phyloP scores from a whole-genome alignment of 345 rosid genomes.

The Aquilaria yunnanensis region DNA sequence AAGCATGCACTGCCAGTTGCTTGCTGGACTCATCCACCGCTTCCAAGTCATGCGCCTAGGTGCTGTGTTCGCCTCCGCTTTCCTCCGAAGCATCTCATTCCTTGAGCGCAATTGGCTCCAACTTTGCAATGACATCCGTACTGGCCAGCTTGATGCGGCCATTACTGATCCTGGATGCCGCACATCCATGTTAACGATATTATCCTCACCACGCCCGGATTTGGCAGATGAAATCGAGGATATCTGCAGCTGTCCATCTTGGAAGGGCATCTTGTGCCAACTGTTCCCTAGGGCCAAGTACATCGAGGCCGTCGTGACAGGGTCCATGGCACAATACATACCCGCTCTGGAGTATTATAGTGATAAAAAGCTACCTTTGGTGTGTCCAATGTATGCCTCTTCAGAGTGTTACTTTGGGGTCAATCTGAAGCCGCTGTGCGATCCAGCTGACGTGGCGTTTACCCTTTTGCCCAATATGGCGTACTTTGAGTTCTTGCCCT shows the following conservation, averaged over 20 bases:
- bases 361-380: constrained; percentile 48
- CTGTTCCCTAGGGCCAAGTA: constrained; percentile 67
- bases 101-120: constrained; percentile 54
- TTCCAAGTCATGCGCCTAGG: constrained; percentile 51
- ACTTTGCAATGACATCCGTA: constrained; percentile 43
- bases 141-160: constrained; percentile 28
- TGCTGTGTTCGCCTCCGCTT: constrained; percentile 59
- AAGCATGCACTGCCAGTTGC: constrained; percentile 74
- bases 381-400: constrained; percentile 66
- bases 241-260: constrained; percentile 39
- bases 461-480: constrained; percentile 66
- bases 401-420: constrained; percentile 70
- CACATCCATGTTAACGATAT: constrained; percentile 27
- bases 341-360: constrained; percentile 52
- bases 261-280: constrained; percentile 55
- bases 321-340: constrained; percentile 67
- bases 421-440: constrained; percentile 52
- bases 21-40: constrained; percentile 49
- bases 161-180: constrained; percentile 48
- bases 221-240: constrained; percentile 50
- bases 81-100: constrained; percentile 53
- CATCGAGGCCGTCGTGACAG: constrained; percentile 66
- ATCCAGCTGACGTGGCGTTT: constrained; percentile 49
- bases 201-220: constrained; percentile 29
- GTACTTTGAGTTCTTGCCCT: constrained; percentile 52